Evolutionary conservation across 2,329 filamentous ascomycete species (phyloP).

Genomic region (Aspergillus niger): DNA sequence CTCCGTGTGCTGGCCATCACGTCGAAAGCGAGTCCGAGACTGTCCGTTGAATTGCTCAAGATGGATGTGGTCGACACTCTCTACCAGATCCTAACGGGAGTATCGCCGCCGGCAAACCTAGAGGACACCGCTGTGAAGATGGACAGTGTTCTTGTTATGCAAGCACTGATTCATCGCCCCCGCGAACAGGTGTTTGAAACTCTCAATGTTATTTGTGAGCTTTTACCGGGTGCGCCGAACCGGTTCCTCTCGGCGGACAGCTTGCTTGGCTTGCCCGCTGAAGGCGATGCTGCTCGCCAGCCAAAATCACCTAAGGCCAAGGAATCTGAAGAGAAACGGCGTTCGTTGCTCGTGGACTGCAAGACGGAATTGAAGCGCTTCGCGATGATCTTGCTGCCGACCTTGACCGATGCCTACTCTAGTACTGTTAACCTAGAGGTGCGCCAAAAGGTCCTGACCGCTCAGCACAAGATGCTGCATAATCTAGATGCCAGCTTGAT

Average conservation of each 20-base stretch:
- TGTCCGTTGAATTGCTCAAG: conserved; percentile 89
- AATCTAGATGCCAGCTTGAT: conserved; percentile 86
- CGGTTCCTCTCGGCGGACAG: conserved; percentile 56
- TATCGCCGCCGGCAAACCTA: conserved; percentile 83
- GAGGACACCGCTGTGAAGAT: conserved; percentile 61
- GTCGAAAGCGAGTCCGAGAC: conserved; percentile 79
- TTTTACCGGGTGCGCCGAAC: conserved; percentile 74
- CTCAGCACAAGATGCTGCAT: conserved; percentile 97
- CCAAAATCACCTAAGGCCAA: conserved; percentile 42
- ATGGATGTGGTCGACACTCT: conserved; percentile 97
- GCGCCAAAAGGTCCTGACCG: conserved; percentile 88
- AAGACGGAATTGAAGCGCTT: conserved; percentile 87
- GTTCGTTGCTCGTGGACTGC: conserved; percentile 81
- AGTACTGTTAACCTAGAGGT: conserved; percentile 96
- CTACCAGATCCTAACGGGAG: conserved; percentile 94
- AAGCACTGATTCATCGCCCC: conserved; percentile 91
- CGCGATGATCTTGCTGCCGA: conserved; percentile 88
- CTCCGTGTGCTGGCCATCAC: conserved; percentile 88
- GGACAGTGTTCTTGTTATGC: conserved; percentile 97
- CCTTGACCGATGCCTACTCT: conserved; percentile 92
- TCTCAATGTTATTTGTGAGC: conserved; percentile 93
- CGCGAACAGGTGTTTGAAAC: conserved; percentile 97
- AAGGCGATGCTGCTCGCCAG: conserved; percentile 46
- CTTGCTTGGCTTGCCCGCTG: conserved; percentile 48
- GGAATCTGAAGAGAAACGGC: conserved; percentile 71